These are phyloP conservation scores for Botrytis cinerea DNA, from an alignment of 2,329 filamentous ascomycete species.

Conservation along the genomic window DNA sequence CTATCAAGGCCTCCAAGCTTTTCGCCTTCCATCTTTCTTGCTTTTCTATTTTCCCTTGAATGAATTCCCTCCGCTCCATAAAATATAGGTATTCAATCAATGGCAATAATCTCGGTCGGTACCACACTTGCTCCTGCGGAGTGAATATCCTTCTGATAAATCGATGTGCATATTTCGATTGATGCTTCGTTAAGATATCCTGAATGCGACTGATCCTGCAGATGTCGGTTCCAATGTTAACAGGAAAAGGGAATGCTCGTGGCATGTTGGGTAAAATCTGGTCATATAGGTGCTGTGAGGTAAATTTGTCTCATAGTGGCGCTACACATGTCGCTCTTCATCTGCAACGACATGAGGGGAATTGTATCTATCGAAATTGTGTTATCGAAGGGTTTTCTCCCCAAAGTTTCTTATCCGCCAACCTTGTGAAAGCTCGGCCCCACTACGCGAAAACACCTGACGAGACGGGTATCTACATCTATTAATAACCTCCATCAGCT, in stretches of 20 bases:
- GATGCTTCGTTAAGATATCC: slow-evolving; percentile 24
- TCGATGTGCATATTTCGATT: background rate
- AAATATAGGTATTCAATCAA: slow-evolving; percentile 5
- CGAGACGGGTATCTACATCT: background rate
- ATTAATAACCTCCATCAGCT: background rate
- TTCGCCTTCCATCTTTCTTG: slow-evolving; percentile 5
- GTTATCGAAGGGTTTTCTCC: background rate
- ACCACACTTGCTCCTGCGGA: slow-evolving; percentile 7
- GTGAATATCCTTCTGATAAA: slow-evolving; percentile 31
- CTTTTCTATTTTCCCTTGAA: slow-evolving; percentile 6
- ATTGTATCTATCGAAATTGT: background rate
- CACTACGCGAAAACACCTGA: background rate
- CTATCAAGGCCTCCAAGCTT: slow-evolving; percentile 14
- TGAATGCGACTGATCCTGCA: slow-evolving; percentile 67
- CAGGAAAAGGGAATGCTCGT: slow-evolving; percentile 60
- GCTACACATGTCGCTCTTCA: background rate
- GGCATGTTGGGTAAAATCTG: slow-evolving; percentile 25
- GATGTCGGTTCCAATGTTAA: slow-evolving; percentile 78
- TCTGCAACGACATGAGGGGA: background rate
- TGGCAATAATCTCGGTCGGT: slow-evolving; percentile 8
- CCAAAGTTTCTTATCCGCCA: background rate
- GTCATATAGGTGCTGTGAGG: slow-evolving; percentile 16
- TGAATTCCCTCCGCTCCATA: slow-evolving; percentile 11
- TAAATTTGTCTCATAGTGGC: slow-evolving; percentile 9
- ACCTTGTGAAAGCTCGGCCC: slow-evolving; percentile 1